Evolutionary conservation across 2,329 filamentous ascomycete species (phyloP).

Genomic region (Allantophomopsis cytisporea): DNA sequence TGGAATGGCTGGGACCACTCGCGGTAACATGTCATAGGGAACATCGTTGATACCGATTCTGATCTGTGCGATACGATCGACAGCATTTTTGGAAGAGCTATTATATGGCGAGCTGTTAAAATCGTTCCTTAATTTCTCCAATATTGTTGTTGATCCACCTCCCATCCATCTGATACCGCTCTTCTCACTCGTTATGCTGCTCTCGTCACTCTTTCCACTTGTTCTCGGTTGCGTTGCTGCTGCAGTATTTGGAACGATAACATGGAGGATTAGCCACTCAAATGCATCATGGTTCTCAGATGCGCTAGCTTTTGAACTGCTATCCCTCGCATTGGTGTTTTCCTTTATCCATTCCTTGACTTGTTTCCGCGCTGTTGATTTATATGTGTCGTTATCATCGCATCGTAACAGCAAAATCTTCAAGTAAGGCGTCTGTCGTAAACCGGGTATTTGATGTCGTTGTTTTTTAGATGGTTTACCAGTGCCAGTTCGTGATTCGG

Average conservation of each 20-base stretch:
- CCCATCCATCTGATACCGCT: conserved; percentile 63
- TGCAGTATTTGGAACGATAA: conserved; percentile 75
- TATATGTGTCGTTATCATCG: conserved; percentile 93
- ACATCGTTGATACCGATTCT: conserved; percentile 61
- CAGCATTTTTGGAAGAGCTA: conserved; percentile 51
- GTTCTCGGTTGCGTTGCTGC: conserved; percentile 66
- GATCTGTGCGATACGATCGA: conserved; percentile 76
- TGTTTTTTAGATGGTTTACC: conserved; percentile 31
- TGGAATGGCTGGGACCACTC: conserved; percentile 48
- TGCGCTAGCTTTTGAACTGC: conserved; percentile 39
- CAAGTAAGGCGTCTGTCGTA: conserved; percentile 85
- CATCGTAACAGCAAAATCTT: conserved; percentile 83
- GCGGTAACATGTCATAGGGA: conserved; percentile 48
- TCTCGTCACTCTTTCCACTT: conserved; percentile 32
- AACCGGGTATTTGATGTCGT: conserved; percentile 86
- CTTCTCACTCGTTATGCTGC: conserved; percentile 43
- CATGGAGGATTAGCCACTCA: conserved; percentile 89
- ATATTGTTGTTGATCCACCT: conserved; percentile 62
- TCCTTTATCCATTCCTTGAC: conserved; percentile 86
- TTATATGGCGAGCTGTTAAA: conserved; percentile 78
- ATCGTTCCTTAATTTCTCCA: conserved; percentile 82
- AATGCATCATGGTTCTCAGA: conserved; percentile 93
- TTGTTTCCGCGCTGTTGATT: conserved; percentile 60
- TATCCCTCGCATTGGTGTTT: conserved; percentile 46
- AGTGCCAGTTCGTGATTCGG: conserved; percentile 8